phyloP scores from a whole-genome alignment of 805 yeast genomes.

The Metschnikowia arizonensis region DNA sequence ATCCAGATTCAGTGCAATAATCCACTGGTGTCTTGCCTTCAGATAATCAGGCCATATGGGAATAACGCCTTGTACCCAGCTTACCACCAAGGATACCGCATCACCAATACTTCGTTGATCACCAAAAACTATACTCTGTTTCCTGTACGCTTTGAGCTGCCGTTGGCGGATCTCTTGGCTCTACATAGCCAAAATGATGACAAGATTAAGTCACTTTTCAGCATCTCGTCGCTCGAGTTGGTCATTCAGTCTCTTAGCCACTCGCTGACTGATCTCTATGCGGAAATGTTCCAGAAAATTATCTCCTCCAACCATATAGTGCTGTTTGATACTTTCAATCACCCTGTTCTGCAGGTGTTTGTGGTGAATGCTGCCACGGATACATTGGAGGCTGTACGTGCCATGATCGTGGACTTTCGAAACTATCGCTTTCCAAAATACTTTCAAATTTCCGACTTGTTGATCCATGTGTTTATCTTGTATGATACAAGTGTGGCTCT shows the following conservation, averaged over 20 bases:
- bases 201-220: slow-evolving; percentile 27
- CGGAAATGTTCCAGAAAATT: slow-evolving; percentile 53
- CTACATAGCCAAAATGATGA: slow-evolving; percentile 22
- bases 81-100: slow-evolving; percentile 41
- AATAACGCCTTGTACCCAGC: slow-evolving; percentile 43
- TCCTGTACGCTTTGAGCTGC: slow-evolving; percentile 50
- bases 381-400: slow-evolving; percentile 52
- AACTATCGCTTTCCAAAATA: slow-evolving; percentile 57
- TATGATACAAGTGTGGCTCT: slow-evolving; percentile 21
- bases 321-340: slow-evolving; percentile 81
- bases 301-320: slow-evolving; percentile 58
- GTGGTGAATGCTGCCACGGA: slow-evolving; percentile 55
- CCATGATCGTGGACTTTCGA: slow-evolving; percentile 46
- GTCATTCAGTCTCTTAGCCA: slow-evolving; percentile 17
- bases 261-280: slow-evolving; percentile 36
- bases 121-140: slow-evolving; percentile 50
- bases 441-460: slow-evolving; percentile 61
- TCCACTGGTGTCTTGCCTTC: slow-evolving; percentile 39
- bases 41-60: slow-evolving; percentile 52
- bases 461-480: slow-evolving; percentile 38
- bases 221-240: slow-evolving; percentile 35
- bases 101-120: slow-evolving; percentile 49
- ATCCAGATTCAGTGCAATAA: slow-evolving; percentile 39
- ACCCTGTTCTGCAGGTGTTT: slow-evolving; percentile 75
- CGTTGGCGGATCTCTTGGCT: slow-evolving; percentile 37